Percentiles rank a stretch among this genome's conserved stretches.
Evolutionary conservation across 2,329 filamentous ascomycete genomes (phyloP).

Genomic region (Colletotrichum spinosum): DNA sequence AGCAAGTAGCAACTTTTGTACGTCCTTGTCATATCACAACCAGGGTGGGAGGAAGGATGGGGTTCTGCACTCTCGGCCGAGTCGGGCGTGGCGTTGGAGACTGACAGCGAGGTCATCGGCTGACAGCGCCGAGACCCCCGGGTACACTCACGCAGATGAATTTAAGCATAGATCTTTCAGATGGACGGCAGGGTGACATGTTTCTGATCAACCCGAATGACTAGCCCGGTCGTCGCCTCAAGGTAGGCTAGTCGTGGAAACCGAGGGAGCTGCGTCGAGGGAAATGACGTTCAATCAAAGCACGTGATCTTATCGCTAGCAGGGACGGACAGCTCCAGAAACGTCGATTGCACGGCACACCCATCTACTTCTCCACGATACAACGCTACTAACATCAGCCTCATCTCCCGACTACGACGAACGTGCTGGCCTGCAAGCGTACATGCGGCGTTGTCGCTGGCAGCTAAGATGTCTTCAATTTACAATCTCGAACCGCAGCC

Average conservation of each 20-base stretch:
- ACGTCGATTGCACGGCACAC: not conserved
- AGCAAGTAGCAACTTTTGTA: too few species aligned
- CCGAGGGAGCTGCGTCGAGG: not conserved
- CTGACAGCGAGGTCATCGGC: too few species aligned
- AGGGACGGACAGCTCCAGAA: not conserved
- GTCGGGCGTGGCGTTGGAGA: too few species aligned
- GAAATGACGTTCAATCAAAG: not conserved
- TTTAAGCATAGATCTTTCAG: too few species aligned
- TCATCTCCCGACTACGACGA: not conserved
- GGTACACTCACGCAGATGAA: too few species aligned
- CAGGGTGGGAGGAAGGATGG: too few species aligned
- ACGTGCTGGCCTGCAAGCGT: not conserved
- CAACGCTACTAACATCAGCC: not conserved
- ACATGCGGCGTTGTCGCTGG: not conserved
- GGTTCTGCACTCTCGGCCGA: too few species aligned
- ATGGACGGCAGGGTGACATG: too few species aligned
- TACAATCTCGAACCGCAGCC: conserved; percentile 97
- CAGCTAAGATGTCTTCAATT: conserved; percentile 79
- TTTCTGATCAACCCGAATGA: too few species aligned
- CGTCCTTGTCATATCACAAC: too few species aligned
- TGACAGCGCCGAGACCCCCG: too few species aligned
- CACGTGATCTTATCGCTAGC: conserved; percentile 38
- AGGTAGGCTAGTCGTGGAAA: not conserved
- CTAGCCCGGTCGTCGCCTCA: too few species aligned
- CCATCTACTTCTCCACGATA: conserved; percentile 2